Evolutionary conservation across 345 rosid genomes (phyloP), one percentile per base, ranked within the genome.

Genomic region (Salix koriyanagi): DNA sequence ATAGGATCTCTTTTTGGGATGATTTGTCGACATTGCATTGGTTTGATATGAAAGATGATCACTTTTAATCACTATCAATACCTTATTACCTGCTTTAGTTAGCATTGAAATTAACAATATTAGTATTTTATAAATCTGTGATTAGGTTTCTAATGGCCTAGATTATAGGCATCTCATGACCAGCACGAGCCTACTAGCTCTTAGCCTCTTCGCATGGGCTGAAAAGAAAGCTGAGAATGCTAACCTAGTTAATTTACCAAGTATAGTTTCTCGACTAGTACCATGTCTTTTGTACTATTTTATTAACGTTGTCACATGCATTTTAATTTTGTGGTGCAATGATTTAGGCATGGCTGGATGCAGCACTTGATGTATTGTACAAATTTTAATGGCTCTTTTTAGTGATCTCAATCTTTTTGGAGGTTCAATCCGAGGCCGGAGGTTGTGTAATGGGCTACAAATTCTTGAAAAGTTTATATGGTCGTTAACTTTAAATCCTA

Each of bases 81-180:
- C 69, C 4, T 30, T 50, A 52, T 71, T 36, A 30, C 13, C 37
- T 71, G 52, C 32, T 73, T 61, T 37, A 23, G 61, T 23, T 8
- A 23, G 34, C 25, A 25, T 9, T 9, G 10, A 26, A 10, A 18
- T 16, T 13, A 25, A 15, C 54, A 14, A 23, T 73, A 39, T 41
- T 62, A 74, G 60, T 74, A 74, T 64, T 74, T 34, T 62, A 74
- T 6, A 16, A 64, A 44, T 25, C 44, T 5, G 21, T 44, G 76
- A 64, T 42, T 44, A 64, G 76, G 76, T 12, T 30, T 25, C 61
- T 74, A 11, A 74, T 64, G 58, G 41, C 69, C 75, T 72, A 58
- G 62, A 32, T 39, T 23, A 39, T 72, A 72, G 75, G 75, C 52
- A 58, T 72, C 42, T 50, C 60, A 36, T 71, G 74, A 13, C 41